These are phyloP conservation scores for Odontarrhena argentea DNA, from an alignment of 345 rosid genomes.

Conservation along the genomic window DNA sequence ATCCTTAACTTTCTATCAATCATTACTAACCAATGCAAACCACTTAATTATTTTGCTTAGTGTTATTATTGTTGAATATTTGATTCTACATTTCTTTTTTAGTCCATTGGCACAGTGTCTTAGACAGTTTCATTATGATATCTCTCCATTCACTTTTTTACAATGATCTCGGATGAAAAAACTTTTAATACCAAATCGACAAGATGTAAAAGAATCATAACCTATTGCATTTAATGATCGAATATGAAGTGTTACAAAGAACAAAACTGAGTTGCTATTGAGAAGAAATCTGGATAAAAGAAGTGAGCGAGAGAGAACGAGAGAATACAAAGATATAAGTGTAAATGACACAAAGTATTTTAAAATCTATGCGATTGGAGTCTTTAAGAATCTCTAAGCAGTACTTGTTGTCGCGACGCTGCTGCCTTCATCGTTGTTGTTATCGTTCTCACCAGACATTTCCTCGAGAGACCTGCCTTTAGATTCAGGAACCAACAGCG, in stretches of 20 bases:
- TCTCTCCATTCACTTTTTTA: constrained; percentile 1
- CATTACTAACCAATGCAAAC: neutral
- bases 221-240: constrained; percentile 35
- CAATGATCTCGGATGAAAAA: neutral
- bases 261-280: constrained; percentile 23
- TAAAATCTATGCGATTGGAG: neutral
- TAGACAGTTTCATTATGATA: neutral
- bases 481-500: constrained; percentile 88
- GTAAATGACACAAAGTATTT: neutral
- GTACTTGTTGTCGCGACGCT: constrained; percentile 31
- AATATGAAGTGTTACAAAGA: constrained; percentile 1
- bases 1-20: neutral
- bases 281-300: constrained; percentile 1
- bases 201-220: constrained; percentile 16
- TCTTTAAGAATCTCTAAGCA: constrained; percentile 31
- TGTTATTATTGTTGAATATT: constrained; percentile 5
- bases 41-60: neutral
- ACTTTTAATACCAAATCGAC: neutral
- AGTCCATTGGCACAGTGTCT: neutral
- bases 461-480: constrained; percentile 84
- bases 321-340: constrained; percentile 10
- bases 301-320: neutral
- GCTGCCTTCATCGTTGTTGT: constrained; percentile 28
- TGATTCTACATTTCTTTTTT: constrained; percentile 4
- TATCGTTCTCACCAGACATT: constrained; percentile 74